Conservation (phyloP, 306 rosid species). For the Cucumis hystrix region DNA sequence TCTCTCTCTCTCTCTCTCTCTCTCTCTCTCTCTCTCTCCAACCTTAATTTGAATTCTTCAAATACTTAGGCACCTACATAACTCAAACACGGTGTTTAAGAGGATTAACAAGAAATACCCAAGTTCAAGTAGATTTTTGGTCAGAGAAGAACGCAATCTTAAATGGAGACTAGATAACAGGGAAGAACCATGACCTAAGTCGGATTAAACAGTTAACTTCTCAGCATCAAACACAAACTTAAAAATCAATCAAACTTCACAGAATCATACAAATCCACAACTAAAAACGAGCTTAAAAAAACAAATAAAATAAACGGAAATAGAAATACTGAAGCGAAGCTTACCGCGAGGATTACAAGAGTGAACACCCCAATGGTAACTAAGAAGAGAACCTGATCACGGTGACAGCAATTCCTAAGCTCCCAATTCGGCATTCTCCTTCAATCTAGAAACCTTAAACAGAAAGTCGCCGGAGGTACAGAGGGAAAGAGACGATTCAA, state of each 20-base stretch:
- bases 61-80: neutral
- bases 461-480: neutral
- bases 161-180: neutral
- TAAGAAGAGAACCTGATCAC: slow-evolving; percentile 57
- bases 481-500: neutral
- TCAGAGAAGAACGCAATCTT: neutral
- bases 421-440: slow-evolving; percentile 73
- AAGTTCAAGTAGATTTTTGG: neutral
- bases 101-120: neutral
- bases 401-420: slow-evolving; percentile 66
- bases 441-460: neutral
- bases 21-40: neutral
- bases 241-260: neutral
- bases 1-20: too few species aligned
- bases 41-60: neutral
- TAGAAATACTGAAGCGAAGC: neutral
- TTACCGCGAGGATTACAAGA: slow-evolving; percentile 61
- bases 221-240: slow-evolving; percentile 8
- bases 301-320: neutral
- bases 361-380: slow-evolving; percentile 50
- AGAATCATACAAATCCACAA: neutral
- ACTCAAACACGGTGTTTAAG: neutral
- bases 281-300: neutral
- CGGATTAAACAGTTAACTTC: neutral
- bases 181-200: neutral